A percentile compares a stretch with the other conserved stretches of the same genome.
These are phyloP conservation scores for Solanum chilense DNA, from an alignment of 257 asterid species.

Conservation along the genomic window DNA sequence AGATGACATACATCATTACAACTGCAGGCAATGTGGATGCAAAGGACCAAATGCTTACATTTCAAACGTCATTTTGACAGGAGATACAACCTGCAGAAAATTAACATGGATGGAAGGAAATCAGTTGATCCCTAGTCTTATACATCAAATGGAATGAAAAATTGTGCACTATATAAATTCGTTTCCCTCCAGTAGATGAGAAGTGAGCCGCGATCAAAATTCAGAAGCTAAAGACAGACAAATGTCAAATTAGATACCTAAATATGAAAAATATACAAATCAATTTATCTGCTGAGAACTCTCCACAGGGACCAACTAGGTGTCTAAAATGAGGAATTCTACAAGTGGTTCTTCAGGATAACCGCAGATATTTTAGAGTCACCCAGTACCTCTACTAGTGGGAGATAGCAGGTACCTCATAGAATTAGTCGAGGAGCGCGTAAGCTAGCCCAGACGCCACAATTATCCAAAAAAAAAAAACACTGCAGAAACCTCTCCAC, in stretches of 20 bases:
- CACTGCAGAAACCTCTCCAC: neutral
- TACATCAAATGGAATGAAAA: neutral
- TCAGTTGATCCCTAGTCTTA: neutral
- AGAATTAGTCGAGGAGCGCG: neutral
- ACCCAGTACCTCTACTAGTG: neutral
- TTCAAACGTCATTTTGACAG: constrained; percentile 91
- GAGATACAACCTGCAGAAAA: constrained; percentile 70
- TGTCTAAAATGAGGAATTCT: neutral
- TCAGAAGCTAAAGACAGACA: neutral
- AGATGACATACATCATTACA: neutral
- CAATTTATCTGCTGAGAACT: neutral
- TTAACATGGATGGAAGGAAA: neutral
- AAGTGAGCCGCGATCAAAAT: neutral
- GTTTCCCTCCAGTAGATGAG: neutral
- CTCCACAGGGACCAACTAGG: neutral
- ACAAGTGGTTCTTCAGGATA: neutral
- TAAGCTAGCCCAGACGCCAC: neutral
- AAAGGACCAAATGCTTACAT: constrained; percentile 40
- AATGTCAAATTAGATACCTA: neutral
- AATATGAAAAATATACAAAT: neutral
- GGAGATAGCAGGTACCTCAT: neutral
- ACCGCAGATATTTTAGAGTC: neutral
- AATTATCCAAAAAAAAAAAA: neutral
- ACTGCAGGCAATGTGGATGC: constrained; percentile 1
- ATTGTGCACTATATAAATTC: neutral